Evolutionary conservation across 2,329 filamentous ascomycete species (phyloP), one percentile per base, ranked within the genome.

Genomic region (Polychaeton citri): DNA sequence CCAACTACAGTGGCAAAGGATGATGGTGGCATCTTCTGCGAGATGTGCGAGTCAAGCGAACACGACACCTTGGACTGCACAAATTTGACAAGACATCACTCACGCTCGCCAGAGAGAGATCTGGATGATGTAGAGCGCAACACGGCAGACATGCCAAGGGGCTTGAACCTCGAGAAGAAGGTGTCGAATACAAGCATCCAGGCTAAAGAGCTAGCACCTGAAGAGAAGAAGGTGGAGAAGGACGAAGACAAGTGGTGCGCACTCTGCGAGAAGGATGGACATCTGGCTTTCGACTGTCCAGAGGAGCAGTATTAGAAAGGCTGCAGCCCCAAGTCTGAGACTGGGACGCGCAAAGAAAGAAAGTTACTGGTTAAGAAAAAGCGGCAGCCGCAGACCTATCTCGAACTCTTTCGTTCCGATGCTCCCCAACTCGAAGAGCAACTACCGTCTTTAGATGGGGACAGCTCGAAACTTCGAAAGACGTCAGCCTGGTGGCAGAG

Each of bases 191-290:
- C 37, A 28, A 13, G 58, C 5, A 52, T 55, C 19, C 50, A 18
- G 10, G 33, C 30, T 46, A 17, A 58, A 58, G 46, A 54, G 50
- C 21, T 34, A 30, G 37, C 28, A n/a, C 34, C 31, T 12, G 50
- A 28, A 7, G 24, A 28, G 12, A 7, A 12, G 12, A 28, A 46
- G 12, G 45, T 44, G 7, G 50, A 53, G 15, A 53, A 53, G 12
- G 85, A 96, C 51, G 74, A 79, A 37, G 74, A 79, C 43, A 95
- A 94, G 63, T 98, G 90, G 90, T 98, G 90, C 60, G 90, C 90
- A 12, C 68, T 96, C 31, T 98, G 90, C 57, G 90, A 98, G 66
- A 76, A 84, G 43, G 90, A 98, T 52, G 90, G 90, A 10, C 90
- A 98, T 57, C 83, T 95, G 60, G 95, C 88, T 13, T 58, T 54